These are phyloP conservation scores for Bretschneidera sinensis DNA, from an alignment of 345 rosid species.

Conservation along the genomic window DNA sequence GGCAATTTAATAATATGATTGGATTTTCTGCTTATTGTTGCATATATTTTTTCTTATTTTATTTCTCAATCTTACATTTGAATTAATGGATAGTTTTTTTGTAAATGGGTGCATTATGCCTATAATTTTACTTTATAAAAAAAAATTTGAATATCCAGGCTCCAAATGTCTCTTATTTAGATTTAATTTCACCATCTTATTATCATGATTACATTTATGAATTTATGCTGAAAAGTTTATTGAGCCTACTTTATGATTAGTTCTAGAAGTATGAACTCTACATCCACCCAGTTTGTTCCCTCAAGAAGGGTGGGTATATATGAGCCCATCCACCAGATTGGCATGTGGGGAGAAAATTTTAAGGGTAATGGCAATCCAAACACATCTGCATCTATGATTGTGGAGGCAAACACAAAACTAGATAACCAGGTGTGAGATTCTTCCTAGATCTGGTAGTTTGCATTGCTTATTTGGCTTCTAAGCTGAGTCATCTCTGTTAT, in stretches of 20 bases:
- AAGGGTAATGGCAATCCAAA: slow-evolving; percentile 46
- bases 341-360: slow-evolving; percentile 83
- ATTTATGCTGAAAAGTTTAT: slow-evolving; percentile 14
- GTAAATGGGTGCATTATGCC: too few species aligned
- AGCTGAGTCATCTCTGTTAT: slow-evolving; percentile 18
- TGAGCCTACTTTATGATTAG: slow-evolving; percentile 20
- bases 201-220: too few species aligned
- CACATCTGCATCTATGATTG: slow-evolving; percentile 39
- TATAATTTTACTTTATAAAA: too few species aligned
- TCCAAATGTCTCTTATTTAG: slow-evolving; percentile 4
- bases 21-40: slow-evolving; percentile 1
- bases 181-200: background rate
- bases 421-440: slow-evolving; percentile 56
- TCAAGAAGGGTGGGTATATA: slow-evolving; percentile 67
- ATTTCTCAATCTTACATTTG: too few species aligned
- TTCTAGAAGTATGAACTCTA: slow-evolving; percentile 62
- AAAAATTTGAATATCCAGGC: too few species aligned
- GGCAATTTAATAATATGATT: background rate
- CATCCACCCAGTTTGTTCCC: slow-evolving; percentile 69
- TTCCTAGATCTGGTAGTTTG: slow-evolving; percentile 6
- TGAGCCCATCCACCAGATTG: slow-evolving; percentile 62
- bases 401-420: slow-evolving; percentile 47
- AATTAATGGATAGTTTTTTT: too few species aligned
- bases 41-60: background rate
- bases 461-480: slow-evolving; percentile 1